Evolutionary conservation across 2,329 filamentous ascomycete species (phyloP).

Genomic region (Teratosphaeria nubilosa): DNA sequence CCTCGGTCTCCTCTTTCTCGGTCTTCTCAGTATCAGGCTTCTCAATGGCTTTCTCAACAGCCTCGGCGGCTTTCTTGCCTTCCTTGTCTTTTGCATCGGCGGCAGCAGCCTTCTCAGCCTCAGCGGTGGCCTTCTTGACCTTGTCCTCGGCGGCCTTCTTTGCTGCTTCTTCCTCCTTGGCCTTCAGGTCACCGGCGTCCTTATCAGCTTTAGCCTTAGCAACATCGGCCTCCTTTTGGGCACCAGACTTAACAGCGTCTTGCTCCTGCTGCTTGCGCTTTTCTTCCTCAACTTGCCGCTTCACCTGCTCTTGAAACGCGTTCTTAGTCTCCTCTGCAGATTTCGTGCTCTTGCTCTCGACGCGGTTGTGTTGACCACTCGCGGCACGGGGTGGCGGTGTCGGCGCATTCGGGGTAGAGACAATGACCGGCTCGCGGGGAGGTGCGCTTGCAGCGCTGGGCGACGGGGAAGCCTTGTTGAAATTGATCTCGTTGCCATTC

Average conservation of each 20-base stretch:
- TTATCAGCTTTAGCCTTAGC: slow-evolving; percentile 36
- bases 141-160: slow-evolving; percentile 21
- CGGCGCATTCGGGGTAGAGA: slow-evolving; percentile 67
- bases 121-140: slow-evolving; percentile 30
- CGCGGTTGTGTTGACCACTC: slow-evolving; percentile 57
- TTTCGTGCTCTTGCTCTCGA: slow-evolving; percentile 55
- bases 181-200: slow-evolving; percentile 37
- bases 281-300: slow-evolving; percentile 34
- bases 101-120: slow-evolving; percentile 37
- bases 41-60: slow-evolving; percentile 34
- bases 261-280: slow-evolving; percentile 22
- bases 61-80: slow-evolving; percentile 21
- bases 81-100: slow-evolving; percentile 34
- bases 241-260: slow-evolving; percentile 15
- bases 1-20: slow-evolving; percentile 29
- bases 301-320: slow-evolving; percentile 60
- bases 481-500: slow-evolving; percentile 63
- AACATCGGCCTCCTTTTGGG: slow-evolving; percentile 2
- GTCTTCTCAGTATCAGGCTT: slow-evolving; percentile 13
- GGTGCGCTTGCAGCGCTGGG: slow-evolving; percentile 46
- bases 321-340: slow-evolving; percentile 59
- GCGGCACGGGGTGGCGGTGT: slow-evolving; percentile 60
- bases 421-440: slow-evolving; percentile 49
- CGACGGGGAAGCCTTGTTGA: slow-evolving; percentile 51
- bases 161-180: not conserved